Base-by-base conservation (phyloP, 2,329 filamentous ascomycete genomes). In the Ascochyta viciae-villosae region DNA sequence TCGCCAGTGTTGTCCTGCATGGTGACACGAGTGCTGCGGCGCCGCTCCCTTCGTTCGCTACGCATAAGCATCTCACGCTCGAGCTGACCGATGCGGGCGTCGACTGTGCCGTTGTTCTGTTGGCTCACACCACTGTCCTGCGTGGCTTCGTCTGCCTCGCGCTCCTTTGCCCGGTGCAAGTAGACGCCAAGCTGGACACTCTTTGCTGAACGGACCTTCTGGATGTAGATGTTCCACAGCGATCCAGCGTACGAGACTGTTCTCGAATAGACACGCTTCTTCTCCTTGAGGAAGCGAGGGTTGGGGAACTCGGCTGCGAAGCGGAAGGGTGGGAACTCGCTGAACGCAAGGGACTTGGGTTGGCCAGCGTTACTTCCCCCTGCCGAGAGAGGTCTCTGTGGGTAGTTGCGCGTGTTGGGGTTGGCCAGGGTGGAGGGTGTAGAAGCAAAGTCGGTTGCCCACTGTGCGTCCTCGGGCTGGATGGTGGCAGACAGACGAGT, bases 151-250 rank as follows among this genome's bases (percentile, higher is more conserved):
- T 81, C 79, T 0, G 75, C 76, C 50, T 85, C 82, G 23, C 80
- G 77, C 55, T 85, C 83, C 63, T 85, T 85, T 6, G 82, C 83
- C 39, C 83, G 81, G 63, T 86, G 83, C 3, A 86, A 75, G 58
- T 86, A 86, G 5, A 86, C 83, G 13, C 83, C 84, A 1, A 86
- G 76, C 62, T 86, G 83, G 10, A 83, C 81, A 49, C 79, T 82
- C 60, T 84, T 84, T 2, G 78, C 77, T 0, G 81, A 82, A 8
- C 81, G 78, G 2, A 85, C 81, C 57, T 85, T 84, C 62, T 86
- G 84, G 10, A 86, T 85, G 67, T 86, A 86, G n/a, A 86, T 82
- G 61, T 86, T 86, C 84, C 84, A 86, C 15, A 85, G 72, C 16
- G 79, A 82, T 2, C 84, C 84, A 4, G 83, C 83, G 57, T 86